These are phyloP conservation scores for Fraxinus quadrangulata DNA, from an alignment of 257 asterid species.

Conservation along the genomic window DNA sequence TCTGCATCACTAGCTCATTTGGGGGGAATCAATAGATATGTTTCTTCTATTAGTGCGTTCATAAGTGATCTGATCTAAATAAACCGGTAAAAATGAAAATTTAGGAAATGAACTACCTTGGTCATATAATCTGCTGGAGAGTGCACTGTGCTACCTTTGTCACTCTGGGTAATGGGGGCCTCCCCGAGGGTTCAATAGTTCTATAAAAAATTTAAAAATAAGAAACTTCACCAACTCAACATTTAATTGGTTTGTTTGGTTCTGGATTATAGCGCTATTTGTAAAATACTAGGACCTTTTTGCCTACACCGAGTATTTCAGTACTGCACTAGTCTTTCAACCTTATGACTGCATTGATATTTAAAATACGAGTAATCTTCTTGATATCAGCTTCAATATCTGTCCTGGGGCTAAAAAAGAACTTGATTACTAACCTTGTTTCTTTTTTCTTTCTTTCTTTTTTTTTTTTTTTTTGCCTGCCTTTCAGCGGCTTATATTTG, in stretches of 20 bases:
- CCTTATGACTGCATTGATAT: constrained; percentile 15
- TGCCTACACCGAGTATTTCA: not conserved
- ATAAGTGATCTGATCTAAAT: not conserved
- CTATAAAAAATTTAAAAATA: not conserved
- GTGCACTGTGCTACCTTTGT: not conserved
- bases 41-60: not conserved
- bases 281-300: constrained; percentile 2
- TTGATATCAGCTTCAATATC: constrained; percentile 6
- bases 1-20: constrained; percentile 35
- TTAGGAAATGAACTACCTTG: not conserved
- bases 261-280: constrained; percentile 7
- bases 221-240: not conserved
- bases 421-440: constrained; percentile 10
- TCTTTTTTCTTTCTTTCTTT: not conserved
- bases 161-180: not conserved
- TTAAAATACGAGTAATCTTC: constrained; percentile 5
- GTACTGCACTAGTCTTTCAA: constrained; percentile 11
- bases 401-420: constrained; percentile 8
- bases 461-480: constrained; percentile 15
- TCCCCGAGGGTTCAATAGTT: not conserved
- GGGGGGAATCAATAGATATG: not conserved
- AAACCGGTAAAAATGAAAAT: not conserved
- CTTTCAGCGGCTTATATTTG: constrained; percentile 90
- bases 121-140: not conserved
- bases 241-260: constrained; percentile 4